A percentile compares a stretch with the other conserved stretches of the same genome.
phyloP scores from a whole-genome alignment of 352 stramenopile genomes.

The Phytophthora sp. region DNA sequence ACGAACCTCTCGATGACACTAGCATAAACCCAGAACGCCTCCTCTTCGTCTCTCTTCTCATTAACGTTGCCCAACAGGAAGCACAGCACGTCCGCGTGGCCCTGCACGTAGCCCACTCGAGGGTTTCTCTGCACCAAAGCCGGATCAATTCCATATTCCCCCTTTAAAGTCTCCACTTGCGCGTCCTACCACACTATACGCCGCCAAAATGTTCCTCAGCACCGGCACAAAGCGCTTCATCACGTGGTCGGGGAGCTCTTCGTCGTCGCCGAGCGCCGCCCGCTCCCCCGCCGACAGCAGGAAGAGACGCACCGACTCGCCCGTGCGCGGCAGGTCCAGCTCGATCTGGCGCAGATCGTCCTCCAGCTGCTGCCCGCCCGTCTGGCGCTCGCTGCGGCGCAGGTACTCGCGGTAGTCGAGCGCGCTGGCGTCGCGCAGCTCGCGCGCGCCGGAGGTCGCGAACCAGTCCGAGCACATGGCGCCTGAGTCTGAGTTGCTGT shows the following conservation, averaged over 20 bases:
- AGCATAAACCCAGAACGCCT: conserved; percentile 80
- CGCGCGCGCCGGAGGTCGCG: conserved; percentile 38
- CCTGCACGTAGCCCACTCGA: conserved; percentile 79
- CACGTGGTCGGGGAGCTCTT: conserved; percentile 27
- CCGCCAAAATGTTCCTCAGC: conserved; percentile 63
- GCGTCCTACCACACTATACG: conserved; percentile 58
- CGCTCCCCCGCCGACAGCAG: conserved; percentile 36
- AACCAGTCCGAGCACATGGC: conserved; percentile 51
- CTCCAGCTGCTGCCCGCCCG: conserved; percentile 42
- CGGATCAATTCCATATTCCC: neutral
- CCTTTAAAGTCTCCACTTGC: neutral
- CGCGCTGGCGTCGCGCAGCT: conserved; percentile 40
- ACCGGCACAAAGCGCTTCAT: conserved; percentile 37
- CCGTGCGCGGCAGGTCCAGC: conserved; percentile 67
- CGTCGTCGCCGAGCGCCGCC: conserved; percentile 9
- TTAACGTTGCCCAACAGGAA: conserved; percentile 67
- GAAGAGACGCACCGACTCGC: conserved; percentile 61
- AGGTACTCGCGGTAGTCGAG: conserved; percentile 55
- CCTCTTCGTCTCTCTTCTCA: conserved; percentile 42
- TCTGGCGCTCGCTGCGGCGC: conserved; percentile 25
- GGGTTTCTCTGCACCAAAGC: conserved; percentile 53
- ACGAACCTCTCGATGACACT: conserved; percentile 64
- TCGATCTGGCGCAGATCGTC: conserved; percentile 74
- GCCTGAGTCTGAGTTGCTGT: conserved; percentile 14
- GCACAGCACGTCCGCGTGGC: conserved; percentile 73